Conservation (phyloP, 2,329 filamentous ascomycete genomes). For the Talaromyces sp. region DNA sequence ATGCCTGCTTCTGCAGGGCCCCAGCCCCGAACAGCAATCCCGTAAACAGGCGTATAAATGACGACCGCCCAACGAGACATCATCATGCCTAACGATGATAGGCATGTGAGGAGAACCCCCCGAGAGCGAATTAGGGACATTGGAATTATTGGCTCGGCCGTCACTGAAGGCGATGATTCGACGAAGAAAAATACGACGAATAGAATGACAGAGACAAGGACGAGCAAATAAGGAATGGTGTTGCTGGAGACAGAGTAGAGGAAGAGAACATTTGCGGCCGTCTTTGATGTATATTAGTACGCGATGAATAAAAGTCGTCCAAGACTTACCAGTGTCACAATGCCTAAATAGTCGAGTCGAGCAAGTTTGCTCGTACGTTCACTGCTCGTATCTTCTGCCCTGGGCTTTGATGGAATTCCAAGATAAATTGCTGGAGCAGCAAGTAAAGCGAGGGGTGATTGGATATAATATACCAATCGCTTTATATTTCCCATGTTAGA, state of each 20-base stretch:
- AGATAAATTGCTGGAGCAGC: constrained; percentile 59
- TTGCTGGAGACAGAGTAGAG: constrained; percentile 64
- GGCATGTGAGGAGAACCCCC: constrained; percentile 65
- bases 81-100: constrained; percentile 73
- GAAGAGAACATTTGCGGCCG: constrained; percentile 61
- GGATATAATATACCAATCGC: constrained; percentile 68
- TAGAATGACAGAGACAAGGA: constrained; percentile 54
- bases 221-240: constrained; percentile 53
- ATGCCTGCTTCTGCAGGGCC: constrained; percentile 64
- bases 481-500: constrained; percentile 25
- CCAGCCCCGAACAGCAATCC: constrained; percentile 68
- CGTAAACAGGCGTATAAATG: constrained; percentile 75
- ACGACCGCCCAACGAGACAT: constrained; percentile 72
- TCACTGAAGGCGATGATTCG: constrained; percentile 54
- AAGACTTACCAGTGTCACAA: constrained; percentile 53
- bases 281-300: constrained; percentile 33
- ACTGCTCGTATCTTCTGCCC: constrained; percentile 34
- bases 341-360: constrained; percentile 69
- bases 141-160: constrained; percentile 66
- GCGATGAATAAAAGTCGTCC: not conserved
- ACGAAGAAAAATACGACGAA: constrained; percentile 55
- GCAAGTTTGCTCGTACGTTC: constrained; percentile 37
- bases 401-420: constrained; percentile 53
- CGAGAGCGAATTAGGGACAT: constrained; percentile 63
- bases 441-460: constrained; percentile 58